Percentiles rank a stretch among this genome's conserved stretches.
phyloP scores from a whole-genome alignment of 2,329 filamentous ascomycete species.

The Cercospora sesami region DNA sequence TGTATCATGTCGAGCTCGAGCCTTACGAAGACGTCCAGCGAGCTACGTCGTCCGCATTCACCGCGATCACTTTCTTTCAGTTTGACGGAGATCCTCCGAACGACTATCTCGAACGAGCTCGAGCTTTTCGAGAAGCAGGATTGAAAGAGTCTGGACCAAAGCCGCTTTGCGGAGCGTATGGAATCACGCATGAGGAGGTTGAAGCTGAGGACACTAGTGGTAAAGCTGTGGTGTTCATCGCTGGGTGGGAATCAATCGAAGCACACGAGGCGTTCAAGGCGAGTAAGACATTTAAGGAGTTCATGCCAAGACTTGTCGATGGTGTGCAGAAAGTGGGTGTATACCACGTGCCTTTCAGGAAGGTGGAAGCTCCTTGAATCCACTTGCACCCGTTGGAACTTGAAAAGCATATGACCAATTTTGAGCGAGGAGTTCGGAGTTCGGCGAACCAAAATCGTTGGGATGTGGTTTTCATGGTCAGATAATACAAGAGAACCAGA shows the following conservation, averaged over 20 bases:
- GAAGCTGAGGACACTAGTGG: slow-evolving; percentile 13
- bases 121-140: background rate
- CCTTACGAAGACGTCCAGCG: slow-evolving; percentile 9
- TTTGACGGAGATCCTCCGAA: slow-evolving; percentile 15
- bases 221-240: slow-evolving; percentile 16
- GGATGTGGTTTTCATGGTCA: background rate
- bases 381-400: background rate
- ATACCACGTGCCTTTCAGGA: background rate
- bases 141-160: background rate
- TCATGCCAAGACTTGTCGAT: slow-evolving; percentile 10
- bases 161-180: slow-evolving; percentile 12
- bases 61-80: slow-evolving; percentile 19
- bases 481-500: background rate
- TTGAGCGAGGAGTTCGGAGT: background rate
- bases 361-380: background rate
- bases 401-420: background rate
- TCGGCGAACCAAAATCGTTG: background rate
- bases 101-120: slow-evolving; percentile 6
- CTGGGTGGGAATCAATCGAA: slow-evolving; percentile 20
- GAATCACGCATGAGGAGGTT: slow-evolving; percentile 20
- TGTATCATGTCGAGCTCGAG: slow-evolving; percentile 20
- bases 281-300: slow-evolving; percentile 12
- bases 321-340: slow-evolving; percentile 8
- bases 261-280: slow-evolving; percentile 15
- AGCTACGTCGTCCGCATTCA: slow-evolving; percentile 12